A percentile compares a stretch with the other conserved stretches of the same genome.
phyloP scores from a whole-genome alignment of 352 stramenopile species.

The Globisporangium ultimum region DNA sequence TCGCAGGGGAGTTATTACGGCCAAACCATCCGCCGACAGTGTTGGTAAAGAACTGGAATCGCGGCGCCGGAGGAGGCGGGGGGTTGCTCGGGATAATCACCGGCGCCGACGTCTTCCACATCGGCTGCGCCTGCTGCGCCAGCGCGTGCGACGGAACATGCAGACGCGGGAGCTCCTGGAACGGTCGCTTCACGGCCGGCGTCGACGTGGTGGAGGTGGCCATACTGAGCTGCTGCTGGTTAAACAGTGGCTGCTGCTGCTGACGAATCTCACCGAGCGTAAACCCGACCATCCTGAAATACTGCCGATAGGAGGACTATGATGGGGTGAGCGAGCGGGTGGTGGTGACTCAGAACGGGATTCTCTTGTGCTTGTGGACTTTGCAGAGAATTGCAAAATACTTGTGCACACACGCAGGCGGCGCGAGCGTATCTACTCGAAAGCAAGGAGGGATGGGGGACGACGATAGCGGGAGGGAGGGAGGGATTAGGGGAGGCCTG shows the following conservation, averaged over 20 bases:
- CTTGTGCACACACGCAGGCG: too few species aligned
- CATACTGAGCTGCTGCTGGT: too few species aligned
- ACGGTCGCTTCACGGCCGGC: constrained; percentile 16
- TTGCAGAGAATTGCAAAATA: constrained; percentile 50
- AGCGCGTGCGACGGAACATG: constrained; percentile 59
- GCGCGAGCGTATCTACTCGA: too few species aligned
- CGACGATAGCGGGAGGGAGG: too few species aligned
- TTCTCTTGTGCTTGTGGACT: constrained; percentile 22
- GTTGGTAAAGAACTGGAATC: constrained; percentile 16
- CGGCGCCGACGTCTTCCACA: constrained; percentile 38
- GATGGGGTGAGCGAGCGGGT: too few species aligned
- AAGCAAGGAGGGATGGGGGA: too few species aligned
- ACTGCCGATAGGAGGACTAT: too few species aligned
- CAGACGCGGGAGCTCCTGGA: constrained; percentile 66
- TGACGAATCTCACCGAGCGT: too few species aligned
- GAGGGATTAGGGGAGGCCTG: too few species aligned
- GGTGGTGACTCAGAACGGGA: background rate
- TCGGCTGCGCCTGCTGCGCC: constrained; percentile 42
- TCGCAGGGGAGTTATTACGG: constrained; percentile 18
- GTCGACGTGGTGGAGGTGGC: too few species aligned
- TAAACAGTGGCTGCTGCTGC: too few species aligned
- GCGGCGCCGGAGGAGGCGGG: constrained; percentile 20
- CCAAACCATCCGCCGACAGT: constrained; percentile 15
- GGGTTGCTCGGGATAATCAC: constrained; percentile 29
- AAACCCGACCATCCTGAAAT: too few species aligned